Evolutionary conservation across 495 filamentous ascomycete genomes (phyloP).

Genomic region (Penicillium waksmanii): DNA sequence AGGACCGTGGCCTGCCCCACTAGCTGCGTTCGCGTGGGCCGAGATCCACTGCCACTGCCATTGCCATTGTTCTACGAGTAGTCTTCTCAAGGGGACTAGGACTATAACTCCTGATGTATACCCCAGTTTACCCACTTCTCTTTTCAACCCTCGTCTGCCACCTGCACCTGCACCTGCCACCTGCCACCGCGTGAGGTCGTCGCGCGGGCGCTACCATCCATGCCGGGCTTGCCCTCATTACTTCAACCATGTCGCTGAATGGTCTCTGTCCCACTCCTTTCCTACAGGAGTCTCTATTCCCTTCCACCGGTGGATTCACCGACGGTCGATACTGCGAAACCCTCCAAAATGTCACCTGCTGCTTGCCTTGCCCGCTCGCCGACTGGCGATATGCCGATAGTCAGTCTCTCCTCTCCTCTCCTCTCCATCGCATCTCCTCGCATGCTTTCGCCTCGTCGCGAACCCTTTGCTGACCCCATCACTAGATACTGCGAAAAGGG

Average conservation of each 20-base stretch:
- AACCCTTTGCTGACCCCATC: slow-evolving; percentile 7
- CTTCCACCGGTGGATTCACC: slow-evolving; percentile 63
- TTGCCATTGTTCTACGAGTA: neutral
- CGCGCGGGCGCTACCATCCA: slow-evolving; percentile 34
- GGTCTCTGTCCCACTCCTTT: slow-evolving; percentile 69
- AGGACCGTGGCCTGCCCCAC: slow-evolving; percentile 6
- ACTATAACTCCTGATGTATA: slow-evolving; percentile 18
- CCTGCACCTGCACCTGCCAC: too few species aligned
- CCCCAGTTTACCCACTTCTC: slow-evolving; percentile 18
- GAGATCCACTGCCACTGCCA: neutral
- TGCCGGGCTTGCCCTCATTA: slow-evolving; percentile 17
- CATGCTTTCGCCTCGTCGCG: too few species aligned
- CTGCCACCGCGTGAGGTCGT: slow-evolving; percentile 18
- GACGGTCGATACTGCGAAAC: slow-evolving; percentile 67
- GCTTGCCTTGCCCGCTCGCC: slow-evolving; percentile 86
- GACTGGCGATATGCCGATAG: slow-evolving; percentile 83
- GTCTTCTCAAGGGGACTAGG: too few species aligned
- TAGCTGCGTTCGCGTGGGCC: neutral
- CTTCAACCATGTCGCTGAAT: slow-evolving; percentile 34
- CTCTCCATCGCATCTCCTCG: too few species aligned
- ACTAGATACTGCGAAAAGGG: slow-evolving; percentile 65
- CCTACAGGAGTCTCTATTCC: slow-evolving; percentile 61
- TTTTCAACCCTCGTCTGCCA: slow-evolving; percentile 1
- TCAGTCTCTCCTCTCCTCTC: slow-evolving; percentile 46
- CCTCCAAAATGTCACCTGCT: slow-evolving; percentile 62